Conservation (phyloP, 2,329 filamentous ascomycete genomes). For the Penicillium italicum region DNA sequence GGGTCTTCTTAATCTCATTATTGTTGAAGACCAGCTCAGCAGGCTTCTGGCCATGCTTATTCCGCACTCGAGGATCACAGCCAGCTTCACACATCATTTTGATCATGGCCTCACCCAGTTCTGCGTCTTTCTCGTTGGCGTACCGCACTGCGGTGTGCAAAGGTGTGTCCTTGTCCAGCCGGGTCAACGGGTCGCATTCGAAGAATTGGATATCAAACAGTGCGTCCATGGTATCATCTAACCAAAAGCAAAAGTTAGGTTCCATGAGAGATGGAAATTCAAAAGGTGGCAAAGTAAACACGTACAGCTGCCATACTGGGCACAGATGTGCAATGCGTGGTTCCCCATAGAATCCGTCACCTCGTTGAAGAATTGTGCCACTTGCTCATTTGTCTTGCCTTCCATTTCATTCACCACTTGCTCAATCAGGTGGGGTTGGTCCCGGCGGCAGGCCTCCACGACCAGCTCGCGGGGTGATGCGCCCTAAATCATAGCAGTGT, state of each 20-base stretch:
- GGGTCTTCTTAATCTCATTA: slow-evolving; percentile 38
- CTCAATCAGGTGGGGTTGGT: slow-evolving; percentile 81
- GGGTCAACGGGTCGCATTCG: slow-evolving; percentile 48
- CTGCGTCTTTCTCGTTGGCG: slow-evolving; percentile 46
- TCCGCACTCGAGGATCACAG: slow-evolving; percentile 47
- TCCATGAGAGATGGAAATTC: not conserved
- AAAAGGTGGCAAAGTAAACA: slow-evolving; percentile 19
- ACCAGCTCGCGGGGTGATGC: slow-evolving; percentile 80
- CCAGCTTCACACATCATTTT: slow-evolving; percentile 50
- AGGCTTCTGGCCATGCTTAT: slow-evolving; percentile 48
- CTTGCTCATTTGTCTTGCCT: slow-evolving; percentile 57
- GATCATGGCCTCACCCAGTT: slow-evolving; percentile 45
- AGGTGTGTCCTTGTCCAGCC: slow-evolving; percentile 46
- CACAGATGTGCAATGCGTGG: slow-evolving; percentile 84
- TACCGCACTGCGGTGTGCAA: slow-evolving; percentile 46
- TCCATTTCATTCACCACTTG: slow-evolving; percentile 65
- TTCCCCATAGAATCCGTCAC: slow-evolving; percentile 84
- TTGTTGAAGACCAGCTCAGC: slow-evolving; percentile 45
- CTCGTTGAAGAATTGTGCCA: slow-evolving; percentile 76
- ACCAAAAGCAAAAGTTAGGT: not conserved
- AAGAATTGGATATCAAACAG: slow-evolving; percentile 49
- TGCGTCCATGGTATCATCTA: slow-evolving; percentile 47
- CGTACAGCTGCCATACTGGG: slow-evolving; percentile 78
- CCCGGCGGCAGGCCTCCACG: slow-evolving; percentile 86
- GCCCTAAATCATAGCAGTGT: slow-evolving; percentile 54